Conservation (phyloP, 2,329 filamentous ascomycete genomes). For the Fusarium miscanthi region DNA sequence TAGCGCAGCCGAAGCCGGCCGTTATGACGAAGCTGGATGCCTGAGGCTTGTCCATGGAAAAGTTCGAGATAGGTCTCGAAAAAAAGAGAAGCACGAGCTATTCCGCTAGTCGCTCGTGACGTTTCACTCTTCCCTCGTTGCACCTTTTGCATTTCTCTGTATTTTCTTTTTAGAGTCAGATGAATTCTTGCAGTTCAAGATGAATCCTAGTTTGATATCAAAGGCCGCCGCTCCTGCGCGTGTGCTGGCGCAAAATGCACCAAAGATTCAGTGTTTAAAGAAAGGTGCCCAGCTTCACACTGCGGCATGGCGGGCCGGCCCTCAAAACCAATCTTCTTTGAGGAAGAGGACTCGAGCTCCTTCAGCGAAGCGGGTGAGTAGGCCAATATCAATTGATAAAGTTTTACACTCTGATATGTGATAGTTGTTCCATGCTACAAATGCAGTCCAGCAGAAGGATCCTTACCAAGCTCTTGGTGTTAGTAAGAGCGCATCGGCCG, state of each 20-base stretch:
- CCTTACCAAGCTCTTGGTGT: constrained; percentile 92
- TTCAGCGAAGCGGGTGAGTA: constrained; percentile 47
- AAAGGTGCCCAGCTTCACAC: constrained; percentile 53
- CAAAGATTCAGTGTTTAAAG: constrained; percentile 55
- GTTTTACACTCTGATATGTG: constrained; percentile 32
- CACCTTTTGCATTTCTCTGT: constrained; percentile 23
- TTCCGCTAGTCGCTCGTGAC: constrained; percentile 23
- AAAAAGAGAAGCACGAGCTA: constrained; percentile 34
- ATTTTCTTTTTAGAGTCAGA: constrained; percentile 36
- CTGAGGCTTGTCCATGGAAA: constrained; percentile 46
- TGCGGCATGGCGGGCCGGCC: constrained; percentile 37
- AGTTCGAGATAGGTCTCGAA: constrained; percentile 47
- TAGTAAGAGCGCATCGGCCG: constrained; percentile 78
- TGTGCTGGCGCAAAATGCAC: constrained; percentile 57
- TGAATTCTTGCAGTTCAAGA: constrained; percentile 49
- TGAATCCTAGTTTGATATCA: constrained; percentile 61
- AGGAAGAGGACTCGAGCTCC: constrained; percentile 29
- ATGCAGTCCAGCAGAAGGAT: constrained; percentile 70
- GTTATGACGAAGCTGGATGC: constrained; percentile 48
- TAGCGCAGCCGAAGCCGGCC: constrained; percentile 39
- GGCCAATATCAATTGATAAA: constrained; percentile 3
- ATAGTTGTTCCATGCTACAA: constrained; percentile 72
- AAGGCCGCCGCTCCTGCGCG: constrained; percentile 61
- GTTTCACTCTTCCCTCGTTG: constrained; percentile 21
- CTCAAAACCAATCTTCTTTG: constrained; percentile 34